These are phyloP conservation scores for Crithidia brevicula DNA, from an alignment of 208 protist species.

Conservation along the genomic window DNA sequence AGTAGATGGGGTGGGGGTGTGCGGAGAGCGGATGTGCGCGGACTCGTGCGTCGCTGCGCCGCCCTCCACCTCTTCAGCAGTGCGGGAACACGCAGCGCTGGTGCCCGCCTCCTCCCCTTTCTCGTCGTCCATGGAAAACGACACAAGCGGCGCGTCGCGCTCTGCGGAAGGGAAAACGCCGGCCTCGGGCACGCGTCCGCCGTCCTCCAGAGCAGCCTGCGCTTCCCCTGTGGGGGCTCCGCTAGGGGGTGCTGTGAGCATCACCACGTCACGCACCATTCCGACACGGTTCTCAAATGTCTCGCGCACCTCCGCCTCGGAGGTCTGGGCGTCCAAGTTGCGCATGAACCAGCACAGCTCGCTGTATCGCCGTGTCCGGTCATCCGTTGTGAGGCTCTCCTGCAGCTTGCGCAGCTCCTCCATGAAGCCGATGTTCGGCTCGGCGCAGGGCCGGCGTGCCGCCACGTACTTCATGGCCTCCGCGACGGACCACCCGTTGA, in stretches of 20 bases:
- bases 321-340: constrained; percentile 41
- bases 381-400: constrained; percentile 53
- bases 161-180: neutral
- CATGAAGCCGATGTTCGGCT: constrained; percentile 88
- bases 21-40: neutral
- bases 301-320: constrained; percentile 40
- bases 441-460: constrained; percentile 51
- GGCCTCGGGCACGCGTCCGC: neutral
- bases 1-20: neutral
- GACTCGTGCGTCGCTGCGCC: neutral
- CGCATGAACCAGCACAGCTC: constrained; percentile 63
- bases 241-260: too few relatives aligned
- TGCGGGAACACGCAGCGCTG: neutral
- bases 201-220: neutral
- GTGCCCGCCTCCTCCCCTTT: neutral
- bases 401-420: constrained; percentile 74
- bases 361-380: constrained; percentile 50
- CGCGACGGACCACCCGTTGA: constrained; percentile 81
- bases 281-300: constrained; percentile 79
- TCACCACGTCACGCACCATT: constrained; percentile 69
- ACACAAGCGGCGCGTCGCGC: neutral
- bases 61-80: neutral
- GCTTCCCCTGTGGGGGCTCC: too few relatives aligned
- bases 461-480: constrained; percentile 85
- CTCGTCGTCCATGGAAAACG: neutral